Base-by-base conservation (phyloP, 495 filamentous ascomycete genomes). In the Daldinia decipiens region DNA sequence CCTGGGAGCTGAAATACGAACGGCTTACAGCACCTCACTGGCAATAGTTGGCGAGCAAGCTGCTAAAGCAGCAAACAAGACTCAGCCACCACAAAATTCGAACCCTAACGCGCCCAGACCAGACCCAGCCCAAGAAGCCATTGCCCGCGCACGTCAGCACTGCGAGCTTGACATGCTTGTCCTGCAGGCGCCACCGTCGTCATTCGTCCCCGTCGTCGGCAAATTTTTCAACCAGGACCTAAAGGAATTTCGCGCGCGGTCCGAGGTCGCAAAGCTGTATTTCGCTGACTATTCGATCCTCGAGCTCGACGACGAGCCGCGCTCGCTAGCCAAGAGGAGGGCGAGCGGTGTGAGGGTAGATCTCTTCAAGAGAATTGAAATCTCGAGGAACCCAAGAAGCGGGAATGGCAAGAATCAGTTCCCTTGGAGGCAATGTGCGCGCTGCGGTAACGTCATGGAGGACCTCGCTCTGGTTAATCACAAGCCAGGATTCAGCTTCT, bases 381-480 rank as follows among this genome's bases (percentile, higher is more conserved):
- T 77, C 31, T 60, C 27, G 40, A 45, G 39, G 59, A 62, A 45
- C 47, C 43, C 62, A 54, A 67, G 65, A 31, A 29, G 51, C 32
- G 59, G 50, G 38, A 59, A 68, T 13, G 62, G 51, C 27, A 71
- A 61, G n/a, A 12, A 54, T 43, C 65, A 59, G 34, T 67, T 73
- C 17, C 71, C 78, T 39, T 87, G 85, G 82, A 82, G 88, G 59
- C 76, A 81, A 39, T 92, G 90, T 69, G 83, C 85, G 17, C 78
- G 89, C 56, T 92, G 90, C 73, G 84, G 82, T 1, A 82, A 83
- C 24, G 82, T 89, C 17, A 90, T 88, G 87, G 90, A 90, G 77
- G 90, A 92, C 76, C 65, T 77, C 17, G n/a, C 68, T 9, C 64
- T 87, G 12, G 63, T 71, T 32, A 77, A 59, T 13, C 68, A 76